A percentile compares a stretch with the other conserved stretches of the same genome.
Conservation (phyloP, 192 early-diverging fungal species). For the Coemansia sp. region DNA sequence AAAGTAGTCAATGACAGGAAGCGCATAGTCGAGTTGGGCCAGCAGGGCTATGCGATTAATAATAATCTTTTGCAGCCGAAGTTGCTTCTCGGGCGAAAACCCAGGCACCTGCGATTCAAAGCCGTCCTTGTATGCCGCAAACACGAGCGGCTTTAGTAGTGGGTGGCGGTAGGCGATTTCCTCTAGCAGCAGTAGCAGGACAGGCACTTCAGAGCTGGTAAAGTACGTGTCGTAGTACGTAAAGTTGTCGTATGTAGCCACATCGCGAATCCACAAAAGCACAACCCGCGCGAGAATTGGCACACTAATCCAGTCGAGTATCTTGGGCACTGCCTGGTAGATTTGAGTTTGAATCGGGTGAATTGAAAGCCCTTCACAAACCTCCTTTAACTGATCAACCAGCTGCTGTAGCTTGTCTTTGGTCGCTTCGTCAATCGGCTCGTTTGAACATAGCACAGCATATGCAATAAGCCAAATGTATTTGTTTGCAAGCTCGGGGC, state of each 20-base stretch:
- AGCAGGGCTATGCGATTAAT: conserved; percentile 69
- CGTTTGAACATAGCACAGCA: conserved; percentile 21
- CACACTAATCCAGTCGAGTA: conserved; percentile 34
- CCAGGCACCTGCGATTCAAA: conserved; percentile 58
- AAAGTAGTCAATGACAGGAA: conserved; percentile 67
- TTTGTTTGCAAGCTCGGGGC: conserved; percentile 27
- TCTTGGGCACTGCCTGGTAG: conserved; percentile 24
- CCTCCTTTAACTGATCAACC: conserved; percentile 31
- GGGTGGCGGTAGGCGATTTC: conserved; percentile 75
- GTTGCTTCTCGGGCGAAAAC: conserved; percentile 66
- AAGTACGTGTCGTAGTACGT: conserved; percentile 72
- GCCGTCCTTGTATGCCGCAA: conserved; percentile 61
- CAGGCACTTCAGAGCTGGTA: conserved; percentile 59
- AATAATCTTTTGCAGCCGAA: conserved; percentile 64
- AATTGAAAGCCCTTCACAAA: conserved; percentile 25
- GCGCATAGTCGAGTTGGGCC: conserved; percentile 62
- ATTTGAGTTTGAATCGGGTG: conserved; percentile 34
- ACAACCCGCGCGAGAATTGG: conserved; percentile 45
- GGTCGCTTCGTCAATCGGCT: conserved; percentile 6
- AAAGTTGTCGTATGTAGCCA: conserved; percentile 59
- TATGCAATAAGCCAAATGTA: conserved; percentile 52
- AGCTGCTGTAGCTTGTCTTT: conserved; percentile 23
- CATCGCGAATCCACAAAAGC: conserved; percentile 63
- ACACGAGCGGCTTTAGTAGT: conserved; percentile 65
- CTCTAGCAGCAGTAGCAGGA: conserved; percentile 67